Evolutionary conservation across 768 basidiomycete genomes (phyloP), one percentile per base, ranked within the genome.

Genomic region (Lactarius sp.): DNA sequence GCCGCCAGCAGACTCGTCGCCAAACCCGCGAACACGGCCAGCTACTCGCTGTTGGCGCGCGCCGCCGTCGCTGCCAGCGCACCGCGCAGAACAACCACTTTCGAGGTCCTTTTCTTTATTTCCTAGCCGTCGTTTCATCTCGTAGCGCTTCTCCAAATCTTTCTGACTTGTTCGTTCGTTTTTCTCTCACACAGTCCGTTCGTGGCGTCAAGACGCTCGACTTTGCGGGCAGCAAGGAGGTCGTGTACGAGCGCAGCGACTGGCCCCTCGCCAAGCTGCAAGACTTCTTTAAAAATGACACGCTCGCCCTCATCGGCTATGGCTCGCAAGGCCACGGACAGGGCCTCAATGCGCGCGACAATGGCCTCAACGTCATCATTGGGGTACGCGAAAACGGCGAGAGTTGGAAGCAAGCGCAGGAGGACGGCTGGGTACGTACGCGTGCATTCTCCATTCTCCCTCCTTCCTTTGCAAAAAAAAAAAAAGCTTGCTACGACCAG

Each of bases 231-330:
- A 87, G 88, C 64, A 84, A 94, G 73, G 94, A 98, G 79, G 83
- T 84, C 67, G 92, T 98, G 52, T 98, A 95, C 73, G 95, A 98
- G 80, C 92, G 92, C 68, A 84, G 83, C 70, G 97, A 99, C 84
- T 99, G 97, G 97, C 97, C 97, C 41, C 79, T 96, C 66, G 86
- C 93, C 66, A 98, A 92, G 80, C 87, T 99, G 73, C 96, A 98
- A 76, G 94, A 98, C 75, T 99, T 96, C 84, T 97, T 99, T 85
- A 98, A 98, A 79, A 90, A 98, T 74, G 97, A 99, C 77, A 98
- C 95, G 69, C 92, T 99, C 60, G 96, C 96, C 66, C 86, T 99
- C 77, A 98, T 98, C 71, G 97, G 97, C 64, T 98, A 99, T 74
- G 97, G 97, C 66, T 98, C 97, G 13, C 94, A 96, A 79, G 95